A percentile compares a stretch with the other conserved stretches of the same genome.
These are phyloP conservation scores for Penicillium roqueforti DNA, from an alignment of 495 filamentous ascomycete genomes.

Conservation along the genomic window DNA sequence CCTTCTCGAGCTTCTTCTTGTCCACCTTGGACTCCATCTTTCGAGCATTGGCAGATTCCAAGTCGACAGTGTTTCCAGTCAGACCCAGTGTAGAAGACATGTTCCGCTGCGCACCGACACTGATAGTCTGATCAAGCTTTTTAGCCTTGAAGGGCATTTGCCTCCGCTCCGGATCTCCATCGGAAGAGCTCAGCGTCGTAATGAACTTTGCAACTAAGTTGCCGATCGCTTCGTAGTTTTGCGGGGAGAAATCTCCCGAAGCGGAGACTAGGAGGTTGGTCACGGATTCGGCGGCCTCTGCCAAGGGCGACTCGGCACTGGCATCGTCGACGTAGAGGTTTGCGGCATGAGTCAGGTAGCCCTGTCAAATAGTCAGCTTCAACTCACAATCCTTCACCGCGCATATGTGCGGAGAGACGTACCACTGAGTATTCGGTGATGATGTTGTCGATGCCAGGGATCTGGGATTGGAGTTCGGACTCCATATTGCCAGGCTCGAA, in stretches of 20 bases:
- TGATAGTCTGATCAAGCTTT: conserved; percentile 90
- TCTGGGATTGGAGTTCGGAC: conserved; percentile 77
- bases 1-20: conserved; percentile 98
- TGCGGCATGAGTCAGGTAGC: conserved; percentile 90
- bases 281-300: conserved; percentile 79
- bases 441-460: conserved; percentile 86
- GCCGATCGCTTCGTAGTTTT: conserved; percentile 72
- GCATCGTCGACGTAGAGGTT: conserved; percentile 73
- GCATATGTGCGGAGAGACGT: conserved; percentile 20
- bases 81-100: conserved; percentile 93
- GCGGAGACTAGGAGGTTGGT: conserved; percentile 85
- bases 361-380: conserved; percentile 38
- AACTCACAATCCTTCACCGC: background rate
- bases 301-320: conserved; percentile 63
- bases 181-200: conserved; percentile 65
- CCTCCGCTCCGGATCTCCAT: conserved; percentile 67
- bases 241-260: conserved; percentile 67
- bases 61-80: conserved; percentile 75
- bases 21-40: conserved; percentile 98
- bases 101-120: conserved; percentile 88
- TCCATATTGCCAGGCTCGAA: conserved; percentile 60
- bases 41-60: conserved; percentile 84
- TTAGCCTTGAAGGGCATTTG: conserved; percentile 71
- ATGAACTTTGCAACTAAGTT: conserved; percentile 90
- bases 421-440: conserved; percentile 86